Evolutionary conservation across 2,329 filamentous ascomycete species (phyloP), one percentile per base, ranked within the genome.

Genomic region (Botrytis aclada): DNA sequence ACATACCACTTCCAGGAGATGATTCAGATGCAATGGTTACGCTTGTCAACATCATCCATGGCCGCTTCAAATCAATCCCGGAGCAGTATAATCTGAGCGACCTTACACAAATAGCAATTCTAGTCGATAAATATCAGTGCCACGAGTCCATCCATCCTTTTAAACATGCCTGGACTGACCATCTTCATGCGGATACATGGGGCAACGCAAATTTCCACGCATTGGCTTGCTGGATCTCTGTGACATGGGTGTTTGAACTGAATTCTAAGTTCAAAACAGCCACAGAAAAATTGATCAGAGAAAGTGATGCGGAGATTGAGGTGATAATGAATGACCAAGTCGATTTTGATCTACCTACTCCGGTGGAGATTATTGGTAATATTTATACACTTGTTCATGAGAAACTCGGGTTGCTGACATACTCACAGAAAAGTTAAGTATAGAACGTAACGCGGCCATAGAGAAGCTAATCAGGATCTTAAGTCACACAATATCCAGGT

Each of bases 101-200:
- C 2, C 14, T 71, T 10, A 43, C 69, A 4, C 3, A 34, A 54
- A 43, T 56, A 43, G 60, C 45, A 25, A 20, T 71, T 22, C 16
- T 71, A 12, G 69, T 39, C 7, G 58, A 71, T 29, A 51, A 64
- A n/a, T 63, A 71, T 56, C 12, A 41, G 43, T 43, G 47, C 34
- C 69, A 20, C 1, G 25, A 56, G 51, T 16, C 12, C 16, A n/a
- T 56, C 8, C 3, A 29, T 29, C 12, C 29, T 18, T 8, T n/a
- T n/a, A 56, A 56, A 14, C 14, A 29, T 56, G 14, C 14, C 29
- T 16, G n/a, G n/a, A 16, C 14, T 56, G 16, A 29, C 51, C 51
- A 29, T 56, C 39, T 41, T 16, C 14, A 41, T 0, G 12, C 16
- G 14, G 51, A 29, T 29, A 29, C 51, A 12, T 5, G n/a, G 5